Conservation (phyloP, 2,329 filamentous ascomycete species). For the Chaetomium sp. region DNA sequence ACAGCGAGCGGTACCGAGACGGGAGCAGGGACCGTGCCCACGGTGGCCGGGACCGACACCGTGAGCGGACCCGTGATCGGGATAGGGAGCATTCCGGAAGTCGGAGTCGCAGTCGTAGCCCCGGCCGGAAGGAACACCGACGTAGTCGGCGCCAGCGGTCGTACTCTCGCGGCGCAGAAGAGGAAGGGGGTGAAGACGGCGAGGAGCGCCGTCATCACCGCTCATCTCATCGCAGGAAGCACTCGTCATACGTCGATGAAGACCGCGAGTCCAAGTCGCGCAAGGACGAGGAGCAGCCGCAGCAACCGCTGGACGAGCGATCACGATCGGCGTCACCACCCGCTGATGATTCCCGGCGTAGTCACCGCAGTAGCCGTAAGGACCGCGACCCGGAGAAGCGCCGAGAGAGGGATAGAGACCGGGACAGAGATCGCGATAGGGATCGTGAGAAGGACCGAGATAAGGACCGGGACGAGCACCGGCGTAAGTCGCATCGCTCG, state of each 20-base stretch:
- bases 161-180: conserved; percentile 37
- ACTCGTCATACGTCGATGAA: conserved; percentile 34
- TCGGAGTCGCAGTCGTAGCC: conserved; percentile 33
- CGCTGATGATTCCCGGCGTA: conserved; percentile 42
- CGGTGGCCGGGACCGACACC: conserved; percentile 8
- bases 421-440: conserved; percentile 35
- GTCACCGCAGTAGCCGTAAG: conserved; percentile 51
- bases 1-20: conserved; percentile 24
- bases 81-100: conserved; percentile 5
- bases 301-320: conserved; percentile 38
- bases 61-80: conserved; percentile 20
- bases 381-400: conserved; percentile 37
- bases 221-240: conserved; percentile 37
- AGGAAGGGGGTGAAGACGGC: conserved; percentile 39
- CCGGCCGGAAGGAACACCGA: conserved; percentile 39
- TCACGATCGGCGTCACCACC: conserved; percentile 59
- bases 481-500: conserved; percentile 27
- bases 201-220: conserved; percentile 45
- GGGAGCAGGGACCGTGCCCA: conserved; percentile 13
- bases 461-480: conserved; percentile 33
- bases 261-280: conserved; percentile 38
- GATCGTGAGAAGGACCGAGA: conserved; percentile 19
- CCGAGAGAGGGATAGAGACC: conserved; percentile 36
- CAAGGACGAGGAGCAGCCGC: conserved; percentile 27
- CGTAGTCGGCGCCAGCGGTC: conserved; percentile 52